Conservation (phyloP, 2,329 filamentous ascomycete species). For the Aspergillus aculeatus region DNA sequence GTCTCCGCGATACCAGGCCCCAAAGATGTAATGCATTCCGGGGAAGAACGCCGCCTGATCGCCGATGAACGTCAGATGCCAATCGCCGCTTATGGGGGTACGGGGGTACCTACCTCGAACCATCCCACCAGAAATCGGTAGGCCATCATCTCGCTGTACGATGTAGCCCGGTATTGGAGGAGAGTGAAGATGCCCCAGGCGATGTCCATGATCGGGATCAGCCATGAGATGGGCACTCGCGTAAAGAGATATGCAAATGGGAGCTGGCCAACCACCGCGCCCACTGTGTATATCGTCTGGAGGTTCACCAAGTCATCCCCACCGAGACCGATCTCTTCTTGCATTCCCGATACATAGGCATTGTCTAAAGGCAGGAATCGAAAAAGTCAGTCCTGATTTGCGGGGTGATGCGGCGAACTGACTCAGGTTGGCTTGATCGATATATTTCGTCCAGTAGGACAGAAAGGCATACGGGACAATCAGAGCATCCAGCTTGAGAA, state of each 20-base stretch:
- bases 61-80: too few relatives aligned
- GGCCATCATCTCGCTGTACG: conserved; percentile 52
- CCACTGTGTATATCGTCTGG: conserved; percentile 54
- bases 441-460: conserved; percentile 57
- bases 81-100: background rate
- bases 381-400: too few relatives aligned
- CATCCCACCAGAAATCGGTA: conserved; percentile 57
- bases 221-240: conserved; percentile 47
- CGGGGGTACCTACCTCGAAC: conserved; percentile 45
- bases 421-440: conserved; percentile 58
- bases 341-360: conserved; percentile 56
- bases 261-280: conserved; percentile 52
- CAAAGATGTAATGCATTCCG: conserved; percentile 38
- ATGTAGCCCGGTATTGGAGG: conserved; percentile 52
- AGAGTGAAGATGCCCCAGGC: conserved; percentile 59
- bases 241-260: conserved; percentile 55
- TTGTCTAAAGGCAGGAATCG: conserved; percentile 42
- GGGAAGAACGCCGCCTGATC: conserved; percentile 39
- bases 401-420: conserved; percentile 9
- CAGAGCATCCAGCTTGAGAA: conserved; percentile 56
- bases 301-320: conserved; percentile 58
- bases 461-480: conserved; percentile 59
- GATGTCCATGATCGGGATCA: conserved; percentile 54
- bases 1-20: conserved; percentile 52
- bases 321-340: conserved; percentile 52